Percentiles rank a stretch among this genome's conserved stretches.
Conservation (phyloP, 345 rosid genomes). For the Aegle marmelos region DNA sequence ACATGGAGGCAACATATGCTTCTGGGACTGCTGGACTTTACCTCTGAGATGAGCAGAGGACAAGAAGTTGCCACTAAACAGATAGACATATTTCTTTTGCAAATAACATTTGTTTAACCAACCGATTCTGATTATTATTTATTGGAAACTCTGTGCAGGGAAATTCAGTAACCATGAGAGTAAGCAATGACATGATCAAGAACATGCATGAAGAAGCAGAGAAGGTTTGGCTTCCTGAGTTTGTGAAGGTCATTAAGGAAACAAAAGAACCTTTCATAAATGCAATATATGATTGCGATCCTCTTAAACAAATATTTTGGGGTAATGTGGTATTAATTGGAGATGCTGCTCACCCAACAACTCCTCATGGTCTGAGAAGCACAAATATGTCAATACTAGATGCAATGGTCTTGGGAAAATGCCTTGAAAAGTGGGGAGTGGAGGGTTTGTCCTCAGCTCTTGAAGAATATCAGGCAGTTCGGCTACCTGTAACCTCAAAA, state of each 20-base stretch:
- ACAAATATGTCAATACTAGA: conserved; percentile 83
- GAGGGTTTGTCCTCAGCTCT: conserved; percentile 50
- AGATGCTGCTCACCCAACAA: conserved; percentile 84
- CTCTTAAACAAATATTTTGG: conserved; percentile 49
- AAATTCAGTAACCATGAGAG: conserved; percentile 67
- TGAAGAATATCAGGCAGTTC: conserved; percentile 58
- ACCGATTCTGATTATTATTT: neutral
- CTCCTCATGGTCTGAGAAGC: conserved; percentile 78
- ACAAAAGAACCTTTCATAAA: conserved; percentile 83
- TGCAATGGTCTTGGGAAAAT: conserved; percentile 62
- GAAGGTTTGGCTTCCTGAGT: conserved; percentile 60
- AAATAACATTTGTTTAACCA: neutral
- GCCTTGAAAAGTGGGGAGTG: conserved; percentile 50
- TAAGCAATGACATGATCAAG: conserved; percentile 48
- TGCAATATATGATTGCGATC: conserved; percentile 69
- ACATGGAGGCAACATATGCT: neutral
- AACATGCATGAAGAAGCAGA: conserved; percentile 64
- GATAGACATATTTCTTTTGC: neutral
- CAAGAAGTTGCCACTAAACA: neutral
- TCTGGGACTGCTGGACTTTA: neutral
- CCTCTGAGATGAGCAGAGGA: neutral
- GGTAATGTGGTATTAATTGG: conserved; percentile 59
- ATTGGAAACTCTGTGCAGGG: conserved; percentile 30
- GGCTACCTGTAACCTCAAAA: conserved; percentile 55
- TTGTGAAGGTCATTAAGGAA: conserved; percentile 53